A percentile compares a stretch with the other conserved stretches of the same genome.
phyloP scores from a whole-genome alignment of 2,329 filamentous ascomycete species.

The Exophiala bonariae region DNA sequence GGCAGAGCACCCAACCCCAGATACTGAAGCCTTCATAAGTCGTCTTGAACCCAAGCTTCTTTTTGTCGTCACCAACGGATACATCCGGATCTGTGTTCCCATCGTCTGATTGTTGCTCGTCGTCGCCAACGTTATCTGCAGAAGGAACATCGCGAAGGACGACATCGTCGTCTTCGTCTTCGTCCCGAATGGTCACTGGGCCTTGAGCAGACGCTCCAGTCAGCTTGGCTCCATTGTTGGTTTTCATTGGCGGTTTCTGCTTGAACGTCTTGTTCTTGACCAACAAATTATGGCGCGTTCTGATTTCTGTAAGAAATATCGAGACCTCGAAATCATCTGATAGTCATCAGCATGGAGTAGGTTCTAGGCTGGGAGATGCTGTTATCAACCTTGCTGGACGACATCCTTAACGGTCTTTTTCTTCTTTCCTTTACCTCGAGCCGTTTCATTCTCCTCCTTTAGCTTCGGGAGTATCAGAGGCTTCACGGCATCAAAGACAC shows the following conservation, averaged over 20 bases:
- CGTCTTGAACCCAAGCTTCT: slow-evolving; percentile 83
- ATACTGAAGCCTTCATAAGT: slow-evolving; percentile 95
- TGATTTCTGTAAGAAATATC: slow-evolving; percentile 86
- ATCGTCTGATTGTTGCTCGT: slow-evolving; percentile 2
- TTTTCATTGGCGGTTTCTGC: slow-evolving; percentile 49
- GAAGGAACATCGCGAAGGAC: slow-evolving; percentile 21
- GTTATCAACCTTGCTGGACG: slow-evolving; percentile 66
- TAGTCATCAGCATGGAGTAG: slow-evolving; percentile 5
- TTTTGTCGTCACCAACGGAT: slow-evolving; percentile 64
- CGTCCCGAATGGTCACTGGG: slow-evolving; percentile 53
- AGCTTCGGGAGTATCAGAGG: slow-evolving; percentile 88
- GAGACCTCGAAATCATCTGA: slow-evolving; percentile 93
- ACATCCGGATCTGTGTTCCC: slow-evolving; percentile 32
- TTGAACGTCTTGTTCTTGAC: slow-evolving; percentile 80
- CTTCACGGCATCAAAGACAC: slow-evolving; percentile 80
- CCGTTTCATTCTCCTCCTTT: slow-evolving; percentile 72
- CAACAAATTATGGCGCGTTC: slow-evolving; percentile 80
- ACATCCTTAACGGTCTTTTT: slow-evolving; percentile 86
- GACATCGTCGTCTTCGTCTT: slow-evolving; percentile 58
- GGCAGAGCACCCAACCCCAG: slow-evolving; percentile 86
- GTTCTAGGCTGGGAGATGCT: slow-evolving; percentile 7
- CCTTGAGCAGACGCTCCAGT: slow-evolving; percentile 42
- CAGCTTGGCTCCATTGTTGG: slow-evolving; percentile 63
- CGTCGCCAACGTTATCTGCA: slow-evolving; percentile 23
- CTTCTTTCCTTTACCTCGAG: slow-evolving; percentile 64